Evolutionary conservation across 345 rosid genomes (phyloP).

Genomic region (Gossypium raimondii): DNA sequence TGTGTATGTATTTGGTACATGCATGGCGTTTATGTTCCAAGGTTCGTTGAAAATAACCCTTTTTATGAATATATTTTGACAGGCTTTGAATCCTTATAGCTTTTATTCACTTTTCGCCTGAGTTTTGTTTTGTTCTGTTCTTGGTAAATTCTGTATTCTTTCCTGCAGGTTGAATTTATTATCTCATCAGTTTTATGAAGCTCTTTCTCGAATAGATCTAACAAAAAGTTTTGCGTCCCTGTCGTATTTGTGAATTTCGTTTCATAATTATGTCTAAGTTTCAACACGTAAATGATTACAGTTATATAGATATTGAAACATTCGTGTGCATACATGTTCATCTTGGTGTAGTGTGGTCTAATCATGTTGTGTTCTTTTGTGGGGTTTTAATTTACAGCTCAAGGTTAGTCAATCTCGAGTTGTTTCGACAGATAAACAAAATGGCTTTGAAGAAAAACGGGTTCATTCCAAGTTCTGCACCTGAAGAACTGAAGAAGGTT

Average conservation of each 20-base stretch:
- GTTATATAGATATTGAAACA: neutral
- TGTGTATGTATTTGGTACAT: too few relatives aligned
- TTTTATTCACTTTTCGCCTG: neutral
- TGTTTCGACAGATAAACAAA: neutral
- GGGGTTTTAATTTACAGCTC: neutral
- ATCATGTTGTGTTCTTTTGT: neutral
- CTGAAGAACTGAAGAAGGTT: constrained; percentile 57
- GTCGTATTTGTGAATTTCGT: too few relatives aligned
- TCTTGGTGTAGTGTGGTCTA: neutral
- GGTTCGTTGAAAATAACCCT: neutral
- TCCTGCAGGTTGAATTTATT: neutral
- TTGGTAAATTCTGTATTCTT: neutral
- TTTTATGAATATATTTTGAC: neutral
- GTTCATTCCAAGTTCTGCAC: constrained; percentile 41
- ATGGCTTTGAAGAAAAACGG: constrained; percentile 49
- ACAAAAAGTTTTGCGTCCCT: too few relatives aligned
- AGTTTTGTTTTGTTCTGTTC: neutral
- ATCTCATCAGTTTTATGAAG: neutral
- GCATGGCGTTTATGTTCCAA: too few relatives aligned
- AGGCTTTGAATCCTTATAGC: neutral
- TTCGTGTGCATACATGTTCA: neutral
- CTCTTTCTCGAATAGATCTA: neutral
- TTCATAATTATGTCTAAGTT: too few relatives aligned
- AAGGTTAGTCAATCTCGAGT: neutral
- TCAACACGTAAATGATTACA: too few relatives aligned